Base-by-base conservation (phyloP, 352 stramenopile species). In the Peronosclerospora sorghi region DNA sequence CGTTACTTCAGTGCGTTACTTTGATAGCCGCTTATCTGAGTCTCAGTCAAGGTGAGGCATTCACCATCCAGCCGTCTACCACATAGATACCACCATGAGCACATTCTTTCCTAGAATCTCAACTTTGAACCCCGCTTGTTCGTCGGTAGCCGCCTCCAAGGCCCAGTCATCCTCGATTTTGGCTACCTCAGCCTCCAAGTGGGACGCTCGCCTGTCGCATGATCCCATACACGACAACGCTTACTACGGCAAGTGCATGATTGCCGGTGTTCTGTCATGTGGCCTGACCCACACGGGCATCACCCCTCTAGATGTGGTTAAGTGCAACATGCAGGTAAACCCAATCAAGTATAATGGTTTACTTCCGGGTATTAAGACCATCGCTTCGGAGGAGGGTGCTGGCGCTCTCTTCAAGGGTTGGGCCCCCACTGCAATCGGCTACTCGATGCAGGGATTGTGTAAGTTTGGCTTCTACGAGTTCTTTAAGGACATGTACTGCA, bases 391-490 rank as follows among this genome's bases (percentile, higher is more conserved):
- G 65, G 83, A 96, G 62, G 86, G 86, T 30, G 23, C 68, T 14
- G 29, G 56, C 12, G 84, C 77, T 35, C 63, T 96, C 23, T 94
- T 83, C 65, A 96, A 96, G 69, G 89, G 89, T 36, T 96, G 84
- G 86, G 70, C 83, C 17, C 88, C 89, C 8, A 97, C 89, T 9
- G 74, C 84, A 20, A 78, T 96, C 50, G 89, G 89, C 14, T 97
- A 97, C 73, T 94, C 81, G 40, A 55, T 66, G 8, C 85, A 96
- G 68, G 84, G 84, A 24, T 63, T 94, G 46, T 94, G 77, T 71
- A 95, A 95, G 73, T 97, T 97, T 60, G 89, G 89, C 18, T 86
- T 96, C 52, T 96, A 97, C 66, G 89, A 97, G 73, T 86, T 92
- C 75, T 97, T 97, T 68, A 97, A 97, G 80, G 86, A 96, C 63